Conservation (phyloP, 495 filamentous ascomycete genomes). For the Neurospora sublineolata region DNA sequence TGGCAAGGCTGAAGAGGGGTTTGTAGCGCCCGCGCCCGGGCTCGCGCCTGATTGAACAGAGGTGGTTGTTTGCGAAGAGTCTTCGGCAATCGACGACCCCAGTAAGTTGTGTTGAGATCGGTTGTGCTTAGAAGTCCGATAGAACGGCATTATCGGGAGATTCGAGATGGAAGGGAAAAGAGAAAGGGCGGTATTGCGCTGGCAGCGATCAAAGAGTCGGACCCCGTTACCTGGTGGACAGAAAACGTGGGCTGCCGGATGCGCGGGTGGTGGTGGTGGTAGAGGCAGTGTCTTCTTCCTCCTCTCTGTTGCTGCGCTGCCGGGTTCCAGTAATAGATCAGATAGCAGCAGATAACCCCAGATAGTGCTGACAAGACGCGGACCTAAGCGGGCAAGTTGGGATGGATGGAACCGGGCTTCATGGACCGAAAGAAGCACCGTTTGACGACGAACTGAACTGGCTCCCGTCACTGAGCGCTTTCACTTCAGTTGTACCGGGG, state of each 20-base stretch:
- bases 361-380: background rate
- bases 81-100: constrained; percentile 24
- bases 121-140: constrained; percentile 37
- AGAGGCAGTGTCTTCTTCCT: background rate
- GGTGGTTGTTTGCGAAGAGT: constrained; percentile 9
- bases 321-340: background rate
- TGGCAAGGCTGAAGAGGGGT: constrained; percentile 34
- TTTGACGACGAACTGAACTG: background rate
- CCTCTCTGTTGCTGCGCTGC: background rate
- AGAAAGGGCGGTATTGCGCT: background rate
- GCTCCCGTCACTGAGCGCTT: background rate
- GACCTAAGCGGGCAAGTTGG: background rate
- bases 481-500: background rate
- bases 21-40: constrained; percentile 23
- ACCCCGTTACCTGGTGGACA: background rate
- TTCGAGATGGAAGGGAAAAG: background rate
- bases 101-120: constrained; percentile 39
- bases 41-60: constrained; percentile 18
- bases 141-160: constrained; percentile 31
- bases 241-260: background rate
- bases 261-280: background rate
- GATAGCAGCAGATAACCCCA: background rate
- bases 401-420: background rate
- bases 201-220: background rate
- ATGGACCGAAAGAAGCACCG: background rate